Conservation (phyloP, 257 asterid species). For the Solanum ossicruentum region DNA sequence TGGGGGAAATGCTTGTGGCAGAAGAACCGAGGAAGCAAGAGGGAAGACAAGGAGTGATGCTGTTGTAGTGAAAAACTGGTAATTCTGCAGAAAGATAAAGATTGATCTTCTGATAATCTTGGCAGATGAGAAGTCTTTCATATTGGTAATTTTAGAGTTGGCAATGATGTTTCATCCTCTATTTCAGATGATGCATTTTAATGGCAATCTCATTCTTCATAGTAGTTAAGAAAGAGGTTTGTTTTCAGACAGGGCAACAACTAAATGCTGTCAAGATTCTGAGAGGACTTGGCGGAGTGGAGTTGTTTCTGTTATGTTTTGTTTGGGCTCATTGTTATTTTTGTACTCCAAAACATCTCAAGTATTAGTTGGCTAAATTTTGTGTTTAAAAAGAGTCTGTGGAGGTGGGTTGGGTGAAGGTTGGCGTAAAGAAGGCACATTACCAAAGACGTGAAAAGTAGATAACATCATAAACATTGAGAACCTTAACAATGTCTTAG, state of each 20-base stretch:
- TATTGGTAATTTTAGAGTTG: not conserved
- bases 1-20: conserved; percentile 34
- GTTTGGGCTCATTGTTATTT: conserved; percentile 12
- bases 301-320: conserved; percentile 22
- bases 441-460: not conserved
- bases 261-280: not conserved
- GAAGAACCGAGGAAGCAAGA: conserved; percentile 41
- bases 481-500: not conserved
- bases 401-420: not conserved
- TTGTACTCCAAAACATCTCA: conserved; percentile 5
- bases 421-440: conserved; percentile 1
- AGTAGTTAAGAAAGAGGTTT: not conserved
- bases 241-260: conserved; percentile 18
- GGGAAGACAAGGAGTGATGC: conserved; percentile 60
- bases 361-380: not conserved
- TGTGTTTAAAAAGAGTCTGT: not conserved
- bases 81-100: conserved; percentile 45
- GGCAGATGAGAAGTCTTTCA: conserved; percentile 11
- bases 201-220: not conserved
- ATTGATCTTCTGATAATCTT: conserved; percentile 54
- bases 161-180: not conserved
- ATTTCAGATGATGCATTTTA: not conserved
- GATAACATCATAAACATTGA: not conserved
- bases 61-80: conserved; percentile 42
- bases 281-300: not conserved